Percentiles rank a stretch among this genome's conserved stretches.
Evolutionary conservation across 1,284 basidiomycete species (phyloP).

Genomic region (Xanthoconium separans): DNA sequence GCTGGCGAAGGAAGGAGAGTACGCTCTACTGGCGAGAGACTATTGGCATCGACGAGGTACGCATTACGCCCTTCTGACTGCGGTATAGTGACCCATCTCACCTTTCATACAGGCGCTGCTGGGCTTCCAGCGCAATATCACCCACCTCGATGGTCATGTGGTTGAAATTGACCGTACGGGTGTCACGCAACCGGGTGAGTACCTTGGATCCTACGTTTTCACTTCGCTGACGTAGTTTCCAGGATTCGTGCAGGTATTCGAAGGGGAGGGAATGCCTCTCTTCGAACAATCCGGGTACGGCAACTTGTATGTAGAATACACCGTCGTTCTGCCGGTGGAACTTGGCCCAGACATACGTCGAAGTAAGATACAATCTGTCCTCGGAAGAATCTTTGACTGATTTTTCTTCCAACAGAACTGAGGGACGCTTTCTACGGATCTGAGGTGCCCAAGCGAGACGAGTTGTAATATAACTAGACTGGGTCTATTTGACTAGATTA

Average conservation of each 20-base stretch:
- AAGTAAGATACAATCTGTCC: conserved; percentile 49
- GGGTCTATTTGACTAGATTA: conserved; percentile 2
- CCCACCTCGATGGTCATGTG: conserved; percentile 86
- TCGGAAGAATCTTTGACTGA: conserved; percentile 1
- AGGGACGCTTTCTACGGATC: conserved; percentile 26
- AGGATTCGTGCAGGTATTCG: conserved; percentile 82
- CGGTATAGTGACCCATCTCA: not conserved
- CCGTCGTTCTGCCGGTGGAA: conserved; percentile 78
- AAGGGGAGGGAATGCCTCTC: conserved; percentile 88
- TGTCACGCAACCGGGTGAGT: conserved; percentile 86
- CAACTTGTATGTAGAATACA: conserved; percentile 89
- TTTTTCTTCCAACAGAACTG: conserved; percentile 23
- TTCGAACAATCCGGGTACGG: conserved; percentile 66
- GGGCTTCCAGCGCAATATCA: conserved; percentile 83
- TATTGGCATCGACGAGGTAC: conserved; percentile 85
- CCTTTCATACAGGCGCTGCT: conserved; percentile 59
- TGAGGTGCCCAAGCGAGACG: conserved; percentile 23
- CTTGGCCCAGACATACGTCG: conserved; percentile 63
- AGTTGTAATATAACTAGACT: conserved; percentile 20
- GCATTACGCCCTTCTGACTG: conserved; percentile 19
- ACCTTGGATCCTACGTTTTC: not conserved
- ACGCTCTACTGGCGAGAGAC: conserved; percentile 89
- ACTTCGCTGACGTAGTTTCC: conserved; percentile 3
- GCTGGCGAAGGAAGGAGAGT: conserved; percentile 84
- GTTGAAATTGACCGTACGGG: conserved; percentile 69